Base-by-base conservation (phyloP, 2,329 filamentous ascomycete genomes). In the Aspergillus brunneoviolaceus region DNA sequence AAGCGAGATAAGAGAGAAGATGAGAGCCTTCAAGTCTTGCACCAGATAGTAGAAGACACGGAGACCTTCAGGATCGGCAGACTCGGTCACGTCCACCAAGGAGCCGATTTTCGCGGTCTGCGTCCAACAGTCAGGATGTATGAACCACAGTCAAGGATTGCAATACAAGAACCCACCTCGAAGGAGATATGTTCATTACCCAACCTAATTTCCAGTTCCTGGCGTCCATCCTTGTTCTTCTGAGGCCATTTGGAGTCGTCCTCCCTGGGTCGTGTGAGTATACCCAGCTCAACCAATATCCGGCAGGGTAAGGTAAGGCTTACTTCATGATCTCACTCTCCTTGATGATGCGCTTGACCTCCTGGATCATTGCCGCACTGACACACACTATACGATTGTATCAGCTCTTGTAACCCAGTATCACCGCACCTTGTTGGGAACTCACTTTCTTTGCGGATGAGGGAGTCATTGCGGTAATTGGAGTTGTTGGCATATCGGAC, bases 361-460 rank as follows among this genome's bases (percentile, higher is more conserved):
- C 95, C 59, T 93, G 87, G 55, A 99, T 89, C 73, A 98, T 84
- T 5, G 93, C 81, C 42, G 92, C 89, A 81, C 93, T 97, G 64
- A 99, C 92, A 72, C 92, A 97, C 95, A 99, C 94, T 98, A 66
- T 60, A 60, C 6, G 6, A 16, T 4, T n/a, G 5, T 31, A 42
- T 45, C 39, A 45, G 39, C 39, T 45, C 16, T 19, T 33, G 29
- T 47, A 49, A 48, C 16, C 35, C 19, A 19, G 21, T 45, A 55
- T 58, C 49, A 59, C 57, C 57, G 54, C 48, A 7, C 19, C 21
- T 23, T 57, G 33, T 29, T 60, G 27, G 51, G 35, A 48, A 77
- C 92, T 69, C 82, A 97, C 95, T 99, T 82, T 99, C 95, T 93
- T 99, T 99, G 66, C 95, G 90, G 74, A 99, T 99, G 69, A 99